Base-by-base conservation (phyloP, 2,329 filamentous ascomycete species). In the Trichoderma afroharzianum region DNA sequence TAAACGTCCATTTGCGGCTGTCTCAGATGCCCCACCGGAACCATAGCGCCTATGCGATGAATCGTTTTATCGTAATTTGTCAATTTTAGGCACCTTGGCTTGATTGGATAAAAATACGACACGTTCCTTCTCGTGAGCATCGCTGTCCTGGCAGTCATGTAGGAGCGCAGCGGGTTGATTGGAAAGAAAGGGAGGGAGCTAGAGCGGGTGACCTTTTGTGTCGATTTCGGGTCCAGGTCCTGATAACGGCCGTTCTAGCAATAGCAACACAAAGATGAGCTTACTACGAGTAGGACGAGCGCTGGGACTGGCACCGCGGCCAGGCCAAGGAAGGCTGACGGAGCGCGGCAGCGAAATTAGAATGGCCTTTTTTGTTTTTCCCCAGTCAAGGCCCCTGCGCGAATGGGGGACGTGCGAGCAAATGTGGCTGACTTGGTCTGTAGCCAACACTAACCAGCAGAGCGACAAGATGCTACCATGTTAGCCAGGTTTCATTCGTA, bases 61-160 rank as follows among this genome's bases (percentile, higher is more conserved):
- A 71, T 71, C 62, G 61, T 39, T 58, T 33, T 36, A 64, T 71
- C 50, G 68, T 47, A 66, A 71, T 71, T 59, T 71, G 68, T 71
- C 68, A 66, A 28, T 66, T 64, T 55, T 24, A 62, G 47, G 57
- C 66, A 63, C 18, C 43, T 43, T 24, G 28, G 55, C 39, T 61
- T 68, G 70, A 68, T 68, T 71, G 70, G 70, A 43, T 26, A 53
- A 68, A 67, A 71, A 71, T 68, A 71, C 70, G 70, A 71, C 57
- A 47, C 36, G 47, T 43, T 58, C 32, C n/a, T 66, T 15, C 50
- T n/a, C n/a, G 55, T 59, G 53, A 58, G 55, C 64, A 32, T 47
- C 33, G 43, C 36, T 53, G 62, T 64, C 28, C 39, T 12, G 39
- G 24, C 33, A 18, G 53, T 59, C 26, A 9, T 50, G 36, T 6